Conservation (phyloP, 306 rosid species). For the Quercus variabilis region DNA sequence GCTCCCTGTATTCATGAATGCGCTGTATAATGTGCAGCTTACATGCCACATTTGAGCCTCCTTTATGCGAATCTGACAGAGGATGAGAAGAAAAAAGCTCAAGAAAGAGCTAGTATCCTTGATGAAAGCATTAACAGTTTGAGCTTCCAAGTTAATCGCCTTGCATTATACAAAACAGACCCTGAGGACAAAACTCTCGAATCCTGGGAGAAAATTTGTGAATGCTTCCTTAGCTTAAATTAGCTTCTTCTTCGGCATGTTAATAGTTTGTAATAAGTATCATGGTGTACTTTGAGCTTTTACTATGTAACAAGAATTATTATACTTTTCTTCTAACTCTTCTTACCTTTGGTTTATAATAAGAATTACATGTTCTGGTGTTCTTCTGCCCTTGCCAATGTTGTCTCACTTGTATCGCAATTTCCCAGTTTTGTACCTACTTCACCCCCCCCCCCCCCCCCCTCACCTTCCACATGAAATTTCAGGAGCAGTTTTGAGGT, state of each 20-base stretch:
- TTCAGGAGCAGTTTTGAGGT: too few species aligned
- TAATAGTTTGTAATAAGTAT: neutral
- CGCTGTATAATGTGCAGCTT: conserved; percentile 47
- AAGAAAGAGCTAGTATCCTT: conserved; percentile 47
- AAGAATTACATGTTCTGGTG: neutral
- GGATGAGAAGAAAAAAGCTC: conserved; percentile 69
- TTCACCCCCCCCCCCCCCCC: too few species aligned
- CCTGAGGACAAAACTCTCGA: conserved; percentile 61
- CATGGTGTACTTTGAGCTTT: neutral
- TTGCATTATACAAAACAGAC: conserved; percentile 82
- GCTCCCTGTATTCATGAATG: neutral
- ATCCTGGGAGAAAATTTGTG: conserved; percentile 87
- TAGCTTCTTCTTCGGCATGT: conserved; percentile 18
- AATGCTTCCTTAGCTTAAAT: conserved; percentile 44
- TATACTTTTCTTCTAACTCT: neutral
- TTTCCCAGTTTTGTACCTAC: too few species aligned
- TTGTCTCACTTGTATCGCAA: neutral
- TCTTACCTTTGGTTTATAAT: neutral
- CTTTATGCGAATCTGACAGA: conserved; percentile 63
- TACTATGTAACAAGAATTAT: neutral
- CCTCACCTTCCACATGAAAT: too few species aligned
- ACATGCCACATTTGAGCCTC: conserved; percentile 84
- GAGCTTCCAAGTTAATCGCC: conserved; percentile 56
- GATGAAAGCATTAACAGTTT: conserved; percentile 46
- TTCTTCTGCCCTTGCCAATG: neutral